Percentiles rank a stretch among this genome's conserved stretches.
These are phyloP conservation scores for Rhinocladiella mackenziei DNA, from an alignment of 2,329 filamentous ascomycete species.

Conservation along the genomic window DNA sequence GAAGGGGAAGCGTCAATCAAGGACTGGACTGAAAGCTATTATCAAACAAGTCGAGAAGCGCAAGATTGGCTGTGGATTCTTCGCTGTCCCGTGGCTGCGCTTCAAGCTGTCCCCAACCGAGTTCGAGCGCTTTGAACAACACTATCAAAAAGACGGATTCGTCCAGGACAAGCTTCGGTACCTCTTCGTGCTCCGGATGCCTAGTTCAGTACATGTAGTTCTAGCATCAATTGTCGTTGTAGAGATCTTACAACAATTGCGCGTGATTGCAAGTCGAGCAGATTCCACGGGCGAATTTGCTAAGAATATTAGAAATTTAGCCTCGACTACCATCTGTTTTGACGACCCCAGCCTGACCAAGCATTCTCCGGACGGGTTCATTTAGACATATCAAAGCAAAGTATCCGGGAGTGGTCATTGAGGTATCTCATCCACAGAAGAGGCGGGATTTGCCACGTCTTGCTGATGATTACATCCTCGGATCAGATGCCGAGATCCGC, in stretches of 20 bases:
- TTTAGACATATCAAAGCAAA: slow-evolving; percentile 27
- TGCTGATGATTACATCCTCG: slow-evolving; percentile 36
- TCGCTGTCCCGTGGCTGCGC: too few species aligned
- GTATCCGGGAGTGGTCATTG: slow-evolving; percentile 32
- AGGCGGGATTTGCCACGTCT: slow-evolving; percentile 30
- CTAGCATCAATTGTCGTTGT: slow-evolving; percentile 11
- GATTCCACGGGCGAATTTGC: slow-evolving; percentile 17
- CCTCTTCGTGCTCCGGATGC: slow-evolving; percentile 11
- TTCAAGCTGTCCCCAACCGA: too few species aligned
- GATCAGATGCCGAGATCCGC: slow-evolving; percentile 30
- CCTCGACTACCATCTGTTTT: slow-evolving; percentile 14
- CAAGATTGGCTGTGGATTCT: too few species aligned
- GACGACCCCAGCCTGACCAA: slow-evolving; percentile 13
- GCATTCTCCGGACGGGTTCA: slow-evolving; percentile 28
- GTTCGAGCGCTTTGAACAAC: too few species aligned
- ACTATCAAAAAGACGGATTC: too few species aligned
- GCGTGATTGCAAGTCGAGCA: slow-evolving; percentile 4
- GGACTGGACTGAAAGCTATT: too few species aligned
- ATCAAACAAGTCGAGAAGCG: too few species aligned
- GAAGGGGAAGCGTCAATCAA: too few species aligned
- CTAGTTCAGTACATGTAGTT: slow-evolving; percentile 7
- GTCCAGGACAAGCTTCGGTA: too few species aligned
- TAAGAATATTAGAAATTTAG: slow-evolving; percentile 12
- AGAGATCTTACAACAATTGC: slow-evolving; percentile 9
- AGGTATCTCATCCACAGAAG: slow-evolving; percentile 35